Evolutionary conservation across 192 early-diverging fungal genomes (phyloP), one percentile per base, ranked within the genome.

Genomic region (Tieghemiomyces parasiticus): DNA sequence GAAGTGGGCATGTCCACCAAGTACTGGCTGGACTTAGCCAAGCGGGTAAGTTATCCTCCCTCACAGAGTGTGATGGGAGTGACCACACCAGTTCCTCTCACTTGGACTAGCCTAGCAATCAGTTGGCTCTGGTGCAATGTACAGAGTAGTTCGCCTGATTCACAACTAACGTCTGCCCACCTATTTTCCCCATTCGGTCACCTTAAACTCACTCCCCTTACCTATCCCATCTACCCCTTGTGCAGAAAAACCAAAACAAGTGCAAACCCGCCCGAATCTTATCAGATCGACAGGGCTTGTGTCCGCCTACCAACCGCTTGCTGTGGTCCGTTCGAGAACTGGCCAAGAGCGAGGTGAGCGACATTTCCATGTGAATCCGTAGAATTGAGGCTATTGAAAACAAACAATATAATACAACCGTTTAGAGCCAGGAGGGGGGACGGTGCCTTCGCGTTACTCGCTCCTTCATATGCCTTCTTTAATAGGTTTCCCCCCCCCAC

Each of bases 241-340:
- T n/a, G n/a, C 38, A 35, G 54, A 56, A 56, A 34, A 56, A 56
- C 54, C 54, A 56, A 34, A 56, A 30, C 31, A 56, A 33, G 32
- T 35, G 31, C 13, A 29, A 34, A 20, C 54, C 54, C 28, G 54
- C 33, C 14, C 28, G 32, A 3, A 20, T 56, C 20, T 34, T 56
- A 31, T 10, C 54, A 8, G 54, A 56, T 2, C 28, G 32, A 16
- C 32, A 35, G 32, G 20, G 24, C 33, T 31, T 33, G 54, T 56
- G 54, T 31, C 30, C 54, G 16, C 30, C 10, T 8, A 12, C 54
- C 16, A n/a, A 16, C 20, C 29, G 34, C 13, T 29, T 56, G 31
- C 16, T 16, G 9, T 56, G 54, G 54, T 56, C 54, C 19, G 54
- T 56, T 12, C 28, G 20, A 31, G 31, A 56, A 29, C 31, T 56